These are phyloP conservation scores for Rhododendron williamsianum DNA, from an alignment of 148 eudicot species.

Conservation along the genomic window DNA sequence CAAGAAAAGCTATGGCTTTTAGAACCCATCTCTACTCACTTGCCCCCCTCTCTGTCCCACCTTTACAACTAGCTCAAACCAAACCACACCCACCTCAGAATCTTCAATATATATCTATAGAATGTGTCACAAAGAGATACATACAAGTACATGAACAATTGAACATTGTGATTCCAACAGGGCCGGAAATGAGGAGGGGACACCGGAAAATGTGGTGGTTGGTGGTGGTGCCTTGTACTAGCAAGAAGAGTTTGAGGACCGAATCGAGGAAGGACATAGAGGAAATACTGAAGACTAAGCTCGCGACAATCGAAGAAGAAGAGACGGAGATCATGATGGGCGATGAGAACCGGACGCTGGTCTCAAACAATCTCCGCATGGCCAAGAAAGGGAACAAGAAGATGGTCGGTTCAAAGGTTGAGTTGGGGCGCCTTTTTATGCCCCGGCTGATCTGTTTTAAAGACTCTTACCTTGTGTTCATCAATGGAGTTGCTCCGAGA, in stretches of 20 bases:
- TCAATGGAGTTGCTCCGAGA: constrained; percentile 15
- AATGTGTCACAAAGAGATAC: background rate
- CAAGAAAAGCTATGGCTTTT: constrained; percentile 2
- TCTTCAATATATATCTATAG: background rate
- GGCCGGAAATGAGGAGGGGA: constrained; percentile 13
- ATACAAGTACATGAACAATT: background rate
- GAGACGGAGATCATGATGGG: background rate
- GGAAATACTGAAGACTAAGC: constrained; percentile 24
- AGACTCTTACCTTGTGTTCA: constrained; percentile 17
- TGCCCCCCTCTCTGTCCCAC: background rate
- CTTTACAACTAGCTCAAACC: constrained; percentile 21
- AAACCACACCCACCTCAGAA: constrained; percentile 1
- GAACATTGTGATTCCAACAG: background rate
- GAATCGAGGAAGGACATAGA: constrained; percentile 23
- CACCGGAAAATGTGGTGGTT: constrained; percentile 20
- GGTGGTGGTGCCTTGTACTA: constrained; percentile 21
- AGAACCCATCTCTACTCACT: background rate
- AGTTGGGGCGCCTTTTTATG: constrained; percentile 11
- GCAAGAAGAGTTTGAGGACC: constrained; percentile 17
- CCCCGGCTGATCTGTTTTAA: constrained; percentile 15
- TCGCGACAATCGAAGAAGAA: constrained; percentile 20
- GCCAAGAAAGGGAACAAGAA: constrained; percentile 15
- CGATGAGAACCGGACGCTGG: background rate
- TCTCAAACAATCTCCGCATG: background rate
- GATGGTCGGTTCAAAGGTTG: constrained; percentile 1